Evolutionary conservation across 2,329 filamentous ascomycete genomes (phyloP), one percentile per base, ranked within the genome.

Genomic region (Nectriaceae sp.): DNA sequence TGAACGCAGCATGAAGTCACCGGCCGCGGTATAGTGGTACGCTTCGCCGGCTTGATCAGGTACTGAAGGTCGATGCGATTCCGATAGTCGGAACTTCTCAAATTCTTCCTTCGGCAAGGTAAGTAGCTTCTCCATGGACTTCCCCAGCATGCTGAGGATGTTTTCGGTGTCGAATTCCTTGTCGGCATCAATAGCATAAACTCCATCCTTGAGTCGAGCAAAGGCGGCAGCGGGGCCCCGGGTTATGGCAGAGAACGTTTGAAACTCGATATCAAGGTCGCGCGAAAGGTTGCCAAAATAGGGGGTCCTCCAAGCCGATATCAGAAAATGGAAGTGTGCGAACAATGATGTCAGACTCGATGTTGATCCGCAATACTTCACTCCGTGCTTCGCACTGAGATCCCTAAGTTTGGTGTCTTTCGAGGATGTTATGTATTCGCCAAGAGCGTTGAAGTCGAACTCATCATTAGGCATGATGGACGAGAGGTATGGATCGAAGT

Each of bases 81-180:
- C 83, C 20, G 75, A 78, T 53, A 82, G 84, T 43, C 90, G 83
- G 66, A 95, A 97, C 54, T 85, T 85, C 69, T 97, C 91, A 63
- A 88, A 99, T 2, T 95, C 86, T 6, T 89, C 82, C 45, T 84
- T 92, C 2, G 89, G 81, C 16, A 94, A 70, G 0, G 94, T 97
- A 21, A 99, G 78, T 22, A 97, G 79, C 70, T 97, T 97, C 70
- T 99, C 94, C 85, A 99, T 91, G 0, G 92, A 96, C 64, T 95
- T 94, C 13, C 94, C 94, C 15, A 99, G 80, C 78, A 93, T 90
- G 70, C 88, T 94, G 42, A 99, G 78, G 24, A 99, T 83, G 57
- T 90, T 97, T 24, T 89, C 87, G 6, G 75, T 80, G 61, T 97
- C 92, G 58, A 84, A 94, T 65, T 96, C 82, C 71, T 97, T 99